Percentiles rank a stretch among this genome's conserved stretches.
phyloP scores from a whole-genome alignment of 768 basidiomycete species.

The Amanita pseudoporphyria region DNA sequence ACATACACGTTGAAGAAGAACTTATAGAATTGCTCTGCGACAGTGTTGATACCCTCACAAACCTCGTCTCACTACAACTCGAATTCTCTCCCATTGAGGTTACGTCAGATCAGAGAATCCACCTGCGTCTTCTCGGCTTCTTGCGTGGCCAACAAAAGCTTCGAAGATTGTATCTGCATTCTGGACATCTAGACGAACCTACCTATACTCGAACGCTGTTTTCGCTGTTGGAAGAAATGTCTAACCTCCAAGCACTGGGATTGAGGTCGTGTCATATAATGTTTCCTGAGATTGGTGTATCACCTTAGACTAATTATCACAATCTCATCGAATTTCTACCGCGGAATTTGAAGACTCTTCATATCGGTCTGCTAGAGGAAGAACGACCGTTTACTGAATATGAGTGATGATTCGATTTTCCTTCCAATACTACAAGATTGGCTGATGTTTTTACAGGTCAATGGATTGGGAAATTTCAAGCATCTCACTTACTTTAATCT shows the following conservation, averaged over 20 bases:
- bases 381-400: neutral
- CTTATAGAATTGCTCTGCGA: neutral
- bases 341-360: neutral
- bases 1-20: neutral
- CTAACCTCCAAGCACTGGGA: neutral
- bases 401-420: neutral
- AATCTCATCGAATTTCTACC: neutral
- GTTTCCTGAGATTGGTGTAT: neutral
- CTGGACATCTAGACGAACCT: neutral
- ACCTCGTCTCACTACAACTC: neutral
- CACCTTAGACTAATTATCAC: neutral
- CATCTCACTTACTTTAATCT: slow-evolving; percentile 3
- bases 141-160: neutral
- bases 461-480: neutral
- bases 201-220: neutral
- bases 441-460: neutral
- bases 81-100: no score
- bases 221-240: neutral
- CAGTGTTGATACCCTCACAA: neutral
- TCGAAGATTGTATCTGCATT: neutral
- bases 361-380: neutral
- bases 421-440: neutral
- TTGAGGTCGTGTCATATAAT: neutral
- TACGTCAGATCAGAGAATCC: no score
- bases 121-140: neutral